Conservation (phyloP, 768 basidiomycete species). For the Rhodosporidiobolus sp. region DNA sequence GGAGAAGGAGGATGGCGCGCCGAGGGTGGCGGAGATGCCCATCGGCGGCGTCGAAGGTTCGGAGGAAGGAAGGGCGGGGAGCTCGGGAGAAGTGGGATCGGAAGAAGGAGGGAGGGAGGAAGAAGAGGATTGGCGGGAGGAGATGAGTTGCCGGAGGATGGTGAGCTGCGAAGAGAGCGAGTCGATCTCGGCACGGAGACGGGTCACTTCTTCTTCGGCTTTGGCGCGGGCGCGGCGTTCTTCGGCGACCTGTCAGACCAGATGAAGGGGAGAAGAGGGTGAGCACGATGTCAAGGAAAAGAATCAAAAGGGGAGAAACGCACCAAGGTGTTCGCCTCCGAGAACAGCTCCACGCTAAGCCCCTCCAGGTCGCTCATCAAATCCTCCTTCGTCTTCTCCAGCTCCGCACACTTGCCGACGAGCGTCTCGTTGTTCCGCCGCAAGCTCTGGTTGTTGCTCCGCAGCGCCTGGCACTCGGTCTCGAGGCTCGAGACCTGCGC, state of each 20-base stretch:
- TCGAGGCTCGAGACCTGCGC: conserved; percentile 20
- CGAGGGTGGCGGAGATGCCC: neutral
- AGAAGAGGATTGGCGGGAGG: neutral
- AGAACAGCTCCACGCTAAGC: conserved; percentile 36
- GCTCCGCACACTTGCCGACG: conserved; percentile 28
- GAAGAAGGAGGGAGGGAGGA: neutral
- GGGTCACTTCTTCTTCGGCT: conserved; percentile 23
- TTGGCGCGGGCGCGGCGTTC: conserved; percentile 22
- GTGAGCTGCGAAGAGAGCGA: conserved; percentile 15
- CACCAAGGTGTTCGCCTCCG: conserved; percentile 39
- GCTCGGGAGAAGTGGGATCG: conserved; percentile 15
- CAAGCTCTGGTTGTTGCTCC: conserved; percentile 18
- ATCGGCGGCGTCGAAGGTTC: neutral
- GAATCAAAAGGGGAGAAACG: neutral
- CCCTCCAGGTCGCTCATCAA: conserved; percentile 38
- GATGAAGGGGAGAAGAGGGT: neutral
- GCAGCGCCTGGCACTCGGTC: conserved; percentile 1
- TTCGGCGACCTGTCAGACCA: conserved; percentile 20
- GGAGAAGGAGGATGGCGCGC: neutral
- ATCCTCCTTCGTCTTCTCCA: conserved; percentile 39
- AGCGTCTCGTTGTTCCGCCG: conserved; percentile 25
- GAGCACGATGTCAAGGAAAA: neutral
- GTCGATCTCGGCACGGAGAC: conserved; percentile 9
- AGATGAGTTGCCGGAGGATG: neutral
- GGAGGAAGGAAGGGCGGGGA: conserved; percentile 7